These are phyloP conservation scores for Laburnicola sp. DNA, from an alignment of 2,329 filamentous ascomycete genomes.

Conservation along the genomic window DNA sequence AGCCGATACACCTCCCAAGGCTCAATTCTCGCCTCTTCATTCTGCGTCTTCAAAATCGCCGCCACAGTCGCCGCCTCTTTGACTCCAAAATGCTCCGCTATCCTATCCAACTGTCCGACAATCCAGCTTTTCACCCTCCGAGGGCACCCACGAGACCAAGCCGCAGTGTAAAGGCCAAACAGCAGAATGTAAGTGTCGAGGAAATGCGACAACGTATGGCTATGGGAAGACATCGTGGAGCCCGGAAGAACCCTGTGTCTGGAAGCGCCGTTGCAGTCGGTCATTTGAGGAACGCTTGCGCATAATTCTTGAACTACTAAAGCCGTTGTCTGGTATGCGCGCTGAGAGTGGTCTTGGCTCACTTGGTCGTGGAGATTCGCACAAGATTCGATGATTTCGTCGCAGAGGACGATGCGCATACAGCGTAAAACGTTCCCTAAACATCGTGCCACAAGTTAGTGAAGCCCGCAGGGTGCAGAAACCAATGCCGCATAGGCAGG, in stretches of 20 bases:
- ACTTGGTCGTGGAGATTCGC: slow-evolving; percentile 1
- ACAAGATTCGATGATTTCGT: slow-evolving; percentile 23
- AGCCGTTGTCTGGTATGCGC: slow-evolving; percentile 23
- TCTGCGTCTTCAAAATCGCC: slow-evolving; percentile 7
- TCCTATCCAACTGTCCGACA: slow-evolving; percentile 10
- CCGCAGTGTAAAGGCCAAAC: slow-evolving; percentile 16
- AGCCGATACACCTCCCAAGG: slow-evolving; percentile 21
- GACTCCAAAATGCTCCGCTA: slow-evolving; percentile 18
- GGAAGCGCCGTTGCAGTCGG: slow-evolving; percentile 25
- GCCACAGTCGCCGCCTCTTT: slow-evolving; percentile 16
- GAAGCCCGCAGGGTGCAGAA: too few relatives aligned
- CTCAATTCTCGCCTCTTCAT: not conserved
- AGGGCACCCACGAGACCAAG: slow-evolving; percentile 14
- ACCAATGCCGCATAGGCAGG: too few relatives aligned
- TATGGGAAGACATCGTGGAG: not conserved
- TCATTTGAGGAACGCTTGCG: slow-evolving; percentile 39
- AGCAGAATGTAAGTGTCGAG: slow-evolving; percentile 21
- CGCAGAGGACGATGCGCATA: slow-evolving; percentile 39
- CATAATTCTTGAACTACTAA: slow-evolving; percentile 35
- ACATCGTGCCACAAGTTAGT: too few relatives aligned
- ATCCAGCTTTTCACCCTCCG: slow-evolving; percentile 11
- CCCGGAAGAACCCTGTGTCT: slow-evolving; percentile 17
- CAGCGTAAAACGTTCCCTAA: slow-evolving; percentile 33
- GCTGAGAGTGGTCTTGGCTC: not conserved
- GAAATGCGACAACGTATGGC: slow-evolving; percentile 16